Evolutionary conservation across 208 protist genomes (phyloP).

Genomic region (Leishmania amazonensis): DNA sequence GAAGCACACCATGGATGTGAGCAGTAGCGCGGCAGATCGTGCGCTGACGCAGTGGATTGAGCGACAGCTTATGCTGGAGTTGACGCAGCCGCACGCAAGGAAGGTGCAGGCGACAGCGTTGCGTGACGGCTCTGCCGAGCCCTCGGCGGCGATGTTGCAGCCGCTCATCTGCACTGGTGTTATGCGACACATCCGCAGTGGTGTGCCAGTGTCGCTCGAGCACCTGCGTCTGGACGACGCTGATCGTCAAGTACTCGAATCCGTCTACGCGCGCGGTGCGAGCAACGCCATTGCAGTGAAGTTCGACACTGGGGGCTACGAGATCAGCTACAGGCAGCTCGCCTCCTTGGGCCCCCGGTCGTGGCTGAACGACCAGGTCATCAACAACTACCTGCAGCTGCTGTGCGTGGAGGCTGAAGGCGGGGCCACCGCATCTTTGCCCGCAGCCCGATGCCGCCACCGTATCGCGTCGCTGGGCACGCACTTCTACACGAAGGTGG

Average conservation of each 20-base stretch:
- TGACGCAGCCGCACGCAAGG: background rate
- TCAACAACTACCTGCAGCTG: slow-evolving; percentile 82
- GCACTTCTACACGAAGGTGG: slow-evolving; percentile 82
- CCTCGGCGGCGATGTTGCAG: background rate
- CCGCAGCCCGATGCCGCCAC: slow-evolving; percentile 8
- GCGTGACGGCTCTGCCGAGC: background rate
- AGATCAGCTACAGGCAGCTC: slow-evolving; percentile 66
- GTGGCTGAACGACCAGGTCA: slow-evolving; percentile 87
- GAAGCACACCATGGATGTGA: slow-evolving; percentile 5
- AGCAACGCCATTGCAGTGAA: slow-evolving; percentile 36
- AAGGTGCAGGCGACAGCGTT: background rate
- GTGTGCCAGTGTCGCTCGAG: slow-evolving; percentile 33
- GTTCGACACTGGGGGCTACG: slow-evolving; percentile 37
- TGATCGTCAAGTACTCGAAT: slow-evolving; percentile 31
- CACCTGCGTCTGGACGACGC: slow-evolving; percentile 41
- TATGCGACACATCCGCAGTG: slow-evolving; percentile 39
- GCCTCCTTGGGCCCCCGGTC: slow-evolving; percentile 42
- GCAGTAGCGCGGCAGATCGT: slow-evolving; percentile 28
- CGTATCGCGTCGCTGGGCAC: slow-evolving; percentile 59
- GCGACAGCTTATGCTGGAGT: slow-evolving; percentile 21
- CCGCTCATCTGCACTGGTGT: slow-evolving; percentile 37
- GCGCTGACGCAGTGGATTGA: slow-evolving; percentile 50
- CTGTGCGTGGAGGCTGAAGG: slow-evolving; percentile 40
- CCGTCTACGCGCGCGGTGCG: slow-evolving; percentile 21
- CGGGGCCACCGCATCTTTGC: background rate